Evolutionary conservation across 768 basidiomycete species (phyloP), one percentile per base, ranked within the genome.

Genomic region (Suillus clintonianus): DNA sequence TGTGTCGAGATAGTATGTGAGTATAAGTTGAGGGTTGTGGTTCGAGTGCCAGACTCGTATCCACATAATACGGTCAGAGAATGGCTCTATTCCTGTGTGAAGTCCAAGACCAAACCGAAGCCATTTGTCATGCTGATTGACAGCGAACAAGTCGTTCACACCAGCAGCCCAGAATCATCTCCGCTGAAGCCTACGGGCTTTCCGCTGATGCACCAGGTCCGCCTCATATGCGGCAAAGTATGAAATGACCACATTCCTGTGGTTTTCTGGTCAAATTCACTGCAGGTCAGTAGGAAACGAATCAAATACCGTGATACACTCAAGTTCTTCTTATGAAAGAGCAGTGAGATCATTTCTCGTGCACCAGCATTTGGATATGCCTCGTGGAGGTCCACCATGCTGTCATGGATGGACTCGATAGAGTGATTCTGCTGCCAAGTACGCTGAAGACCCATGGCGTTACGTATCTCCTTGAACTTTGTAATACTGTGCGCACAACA

Each of bases 121-220:
- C 79, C 78, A 83, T 56, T 85, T 85, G 63, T 85, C 80, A 66
- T 85, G 81, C 65, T 84, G 83, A 62, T 84, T 79, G 19, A 77
- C 62, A 6, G 71, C 60, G 62, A 71, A 70, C 0, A 80, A 39
- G 53, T 84, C 79, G 45, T 77, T 82, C 0, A 81, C 74, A 2
- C 82, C 82, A 14, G 82, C 81, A 8, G 78, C 71, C 67, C 70
- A 80, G 62, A 78, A 83, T 0, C 63, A 63, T 3, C 69, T 68
- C 0, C 77, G 69, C 15, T 70, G 70, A 24, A 82, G 74, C 0
- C 66, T 62, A 4, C 64, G 32, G 1, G 48, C 42, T 37, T 65
- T 67, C 0, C 75, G 66, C 24, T 47, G 45, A 1, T 45, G 15
- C 2, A 80, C 71, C 1, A 68, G 66, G 4, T 72, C 65, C 17